These are phyloP conservation scores for Selaginella tamariscina DNA, from an alignment of 75 land plant genomes.

Conservation along the genomic window DNA sequence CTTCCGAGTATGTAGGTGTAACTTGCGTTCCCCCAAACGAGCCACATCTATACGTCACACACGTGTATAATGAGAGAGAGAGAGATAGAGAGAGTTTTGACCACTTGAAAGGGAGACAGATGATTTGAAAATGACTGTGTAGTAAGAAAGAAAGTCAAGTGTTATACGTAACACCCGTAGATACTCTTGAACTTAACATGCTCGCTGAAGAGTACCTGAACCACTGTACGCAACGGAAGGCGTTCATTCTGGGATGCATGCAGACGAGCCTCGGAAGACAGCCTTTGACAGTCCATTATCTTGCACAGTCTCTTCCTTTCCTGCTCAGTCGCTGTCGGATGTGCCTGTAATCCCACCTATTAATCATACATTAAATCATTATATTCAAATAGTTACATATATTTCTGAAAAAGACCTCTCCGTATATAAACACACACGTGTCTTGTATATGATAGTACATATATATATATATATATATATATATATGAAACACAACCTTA, in stretches of 20 bases:
- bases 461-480: no score
- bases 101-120: conserved; percentile 13
- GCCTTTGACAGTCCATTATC: conserved; percentile 43
- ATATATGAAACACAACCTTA: no score
- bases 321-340: conserved; percentile 35
- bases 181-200: conserved; percentile 80
- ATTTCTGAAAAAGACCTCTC: no score
- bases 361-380: background rate
- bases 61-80: conserved; percentile 5
- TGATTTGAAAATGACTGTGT: background rate
- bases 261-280: conserved; percentile 45
- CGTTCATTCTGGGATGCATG: conserved; percentile 39
- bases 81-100: conserved; percentile 4
- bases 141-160: background rate
- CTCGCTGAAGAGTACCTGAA: conserved; percentile 68
- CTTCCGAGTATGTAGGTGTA: conserved; percentile 3
- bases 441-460: no score
- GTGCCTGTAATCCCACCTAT: conserved; percentile 39
- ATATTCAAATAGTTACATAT: no score
- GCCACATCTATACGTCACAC: background rate
- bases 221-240: conserved; percentile 44
- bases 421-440: no score
- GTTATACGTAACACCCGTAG: conserved; percentile 29
- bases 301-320: conserved; percentile 44
- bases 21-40: background rate